Evolutionary conservation across 78 protist genomes (phyloP).

Genomic region (Dictyostelium purpureum): DNA sequence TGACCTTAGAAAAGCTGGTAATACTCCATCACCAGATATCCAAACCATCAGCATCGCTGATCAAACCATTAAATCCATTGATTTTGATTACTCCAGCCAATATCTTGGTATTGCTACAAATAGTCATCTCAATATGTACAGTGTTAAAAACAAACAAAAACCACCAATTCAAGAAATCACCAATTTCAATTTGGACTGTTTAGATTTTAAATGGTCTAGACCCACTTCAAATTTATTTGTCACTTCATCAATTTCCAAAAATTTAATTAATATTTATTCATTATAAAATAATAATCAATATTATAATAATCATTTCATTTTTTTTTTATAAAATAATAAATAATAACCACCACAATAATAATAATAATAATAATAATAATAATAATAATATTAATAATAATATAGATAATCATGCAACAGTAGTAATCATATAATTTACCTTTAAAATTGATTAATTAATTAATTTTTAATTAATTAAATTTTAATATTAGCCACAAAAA

Average conservation of each 20-base stretch:
- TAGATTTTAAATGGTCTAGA: slow-evolving; percentile 14
- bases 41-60: slow-evolving; percentile 39
- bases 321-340: background rate
- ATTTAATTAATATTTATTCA: background rate
- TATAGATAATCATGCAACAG: no score
- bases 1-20: slow-evolving; percentile 89
- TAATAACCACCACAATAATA: background rate
- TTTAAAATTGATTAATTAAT: no score
- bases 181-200: background rate
- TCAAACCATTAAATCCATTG: background rate
- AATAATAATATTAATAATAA: no score
- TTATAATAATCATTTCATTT: no score
- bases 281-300: no score
- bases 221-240: slow-evolving; percentile 1
- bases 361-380: no score
- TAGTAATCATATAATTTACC: no score
- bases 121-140: slow-evolving; percentile 5
- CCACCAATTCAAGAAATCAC: background rate
- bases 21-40: slow-evolving; percentile 3
- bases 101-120: slow-evolving; percentile 78
- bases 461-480: no score
- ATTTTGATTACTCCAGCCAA: slow-evolving; percentile 84
- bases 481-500: background rate
- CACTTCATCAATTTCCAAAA: background rate
- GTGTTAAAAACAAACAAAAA: background rate